Conservation (phyloP, 2,329 filamentous ascomycete species). For the Aspergillus texensis region DNA sequence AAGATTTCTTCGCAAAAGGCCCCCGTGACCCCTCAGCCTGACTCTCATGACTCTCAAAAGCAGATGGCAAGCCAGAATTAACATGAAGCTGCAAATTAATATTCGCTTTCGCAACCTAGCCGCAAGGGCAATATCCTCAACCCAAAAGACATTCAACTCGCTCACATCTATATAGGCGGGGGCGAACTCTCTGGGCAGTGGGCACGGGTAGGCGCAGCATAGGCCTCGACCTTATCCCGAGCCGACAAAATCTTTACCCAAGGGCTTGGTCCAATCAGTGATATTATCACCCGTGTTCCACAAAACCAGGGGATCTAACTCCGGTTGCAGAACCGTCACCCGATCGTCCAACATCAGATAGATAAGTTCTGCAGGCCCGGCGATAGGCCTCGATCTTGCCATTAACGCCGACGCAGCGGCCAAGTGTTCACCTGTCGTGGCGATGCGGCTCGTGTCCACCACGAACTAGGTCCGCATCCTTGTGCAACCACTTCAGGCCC, state of each 20-base stretch:
- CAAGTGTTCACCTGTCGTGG: slow-evolving; percentile 47
- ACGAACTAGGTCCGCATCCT: slow-evolving; percentile 43
- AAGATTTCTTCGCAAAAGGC: slow-evolving; percentile 7
- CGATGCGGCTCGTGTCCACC: slow-evolving; percentile 45
- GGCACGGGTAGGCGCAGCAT: slow-evolving; percentile 43
- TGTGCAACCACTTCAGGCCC: slow-evolving; percentile 40
- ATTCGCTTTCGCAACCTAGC: slow-evolving; percentile 43
- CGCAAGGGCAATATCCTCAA: slow-evolving; percentile 46
- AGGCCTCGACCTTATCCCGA: slow-evolving; percentile 36
- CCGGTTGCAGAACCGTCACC: slow-evolving; percentile 32
- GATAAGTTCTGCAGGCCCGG: slow-evolving; percentile 43
- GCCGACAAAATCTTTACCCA: slow-evolving; percentile 38
- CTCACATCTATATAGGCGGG: slow-evolving; percentile 50
- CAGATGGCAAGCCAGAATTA: slow-evolving; percentile 47
- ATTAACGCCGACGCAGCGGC: slow-evolving; percentile 44
- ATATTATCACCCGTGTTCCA: slow-evolving; percentile 45
- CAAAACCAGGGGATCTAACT: slow-evolving; percentile 36
- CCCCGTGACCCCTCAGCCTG: slow-evolving; percentile 16
- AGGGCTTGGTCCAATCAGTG: slow-evolving; percentile 46
- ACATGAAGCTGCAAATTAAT: slow-evolving; percentile 50
- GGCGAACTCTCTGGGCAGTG: slow-evolving; percentile 44
- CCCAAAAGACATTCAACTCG: slow-evolving; percentile 48
- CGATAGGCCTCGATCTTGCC: slow-evolving; percentile 36
- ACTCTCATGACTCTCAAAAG: slow-evolving; percentile 37
- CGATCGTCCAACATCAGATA: slow-evolving; percentile 54